Evolutionary conservation across 1,139 yeast species (phyloP), one percentile per base, ranked within the genome.

Genomic region (Geotrichum fermentans): DNA sequence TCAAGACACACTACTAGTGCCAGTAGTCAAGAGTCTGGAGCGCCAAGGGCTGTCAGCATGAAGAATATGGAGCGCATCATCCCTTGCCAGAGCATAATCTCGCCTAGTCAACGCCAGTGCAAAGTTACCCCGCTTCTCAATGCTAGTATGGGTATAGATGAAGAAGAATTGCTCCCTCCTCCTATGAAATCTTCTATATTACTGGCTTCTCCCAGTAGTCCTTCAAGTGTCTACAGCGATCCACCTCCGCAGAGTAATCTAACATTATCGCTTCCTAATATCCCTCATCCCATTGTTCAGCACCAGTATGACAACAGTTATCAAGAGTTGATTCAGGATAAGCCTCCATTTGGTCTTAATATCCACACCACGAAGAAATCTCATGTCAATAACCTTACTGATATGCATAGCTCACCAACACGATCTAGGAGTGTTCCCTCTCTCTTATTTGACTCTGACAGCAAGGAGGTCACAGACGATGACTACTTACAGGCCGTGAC

Each of bases 351-450:
- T 6, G 28, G 40, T 26, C 11, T 35, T 24, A 24, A 24, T 24
- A 30, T 29, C 17, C 20, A 13, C 14, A 34, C 20, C 18, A 3
- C 24, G 11, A 18, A 14, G 11, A 21, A 6, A 10, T 10, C 20
- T 6, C 32, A 38, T 4, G 13, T 35, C 11, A 42, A 32, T 28
- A 6, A 20, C 4, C 18, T 18, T 14, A 7, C 22, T 8, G 17
- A 16, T 18, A n/a, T 17, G n/a, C 39, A 33, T 6, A 14, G 22
- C 11, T 11, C 45, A 5, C 21, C 33, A 2, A 11, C 50, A 8
- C 34, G 29, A 28, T 46, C 50, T 2, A 18, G 42, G 34, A 40
- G 45, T 22, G 41, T 41, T 16, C 50, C 45, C 11, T 46, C 45
- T 2, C 38, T 46, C 4, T 11, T 24, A 3, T 26, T 39, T 13